Base-by-base conservation (phyloP, 768 basidiomycete species). In the Gelatoporia subvermispora region DNA sequence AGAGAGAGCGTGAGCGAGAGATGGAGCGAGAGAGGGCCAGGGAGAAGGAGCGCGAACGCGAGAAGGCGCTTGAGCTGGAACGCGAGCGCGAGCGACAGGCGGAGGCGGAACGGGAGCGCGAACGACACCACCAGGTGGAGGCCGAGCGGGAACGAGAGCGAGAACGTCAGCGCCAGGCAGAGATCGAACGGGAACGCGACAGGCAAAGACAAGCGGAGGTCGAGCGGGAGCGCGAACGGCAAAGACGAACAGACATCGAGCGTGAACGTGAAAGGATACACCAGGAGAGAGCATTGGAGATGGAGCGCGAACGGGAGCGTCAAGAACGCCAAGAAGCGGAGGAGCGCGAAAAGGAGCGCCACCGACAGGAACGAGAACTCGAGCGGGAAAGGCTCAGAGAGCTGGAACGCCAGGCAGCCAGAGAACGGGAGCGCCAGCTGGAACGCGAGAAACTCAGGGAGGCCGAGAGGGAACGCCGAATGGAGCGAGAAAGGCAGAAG, bases 401-500 rank as follows among this genome's bases (percentile, higher is more conserved):
- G 13, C 28, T 31, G 28, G 28, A 31, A 13, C 28, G 28, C 28
- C 7, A 31, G 28, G 13, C 7, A 13, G 28, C 28, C 7, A 31
- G 28, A 31, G 28, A 31, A 13, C 28, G 28, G 28, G 28, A 31
- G 28, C 28, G 28, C 28, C 28, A 31, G 28, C 5, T 31, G 28
- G 28, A 31, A 13, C 28, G 28, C 28, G 28, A 40, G 17, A 40
- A 47, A 8, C 37, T 22, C 22, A 48, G 48, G 13, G 50, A 57
- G 8, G 21, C 28, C n/a, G 16, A 4, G 38, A 50, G 36, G 48
- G 53, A 36, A 31, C 43, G 16, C 49, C 51, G 42, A 48, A 56
- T 11, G 50, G 28, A 31, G 13, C 28, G 28, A 5, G 28, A 31
- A 31, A 5, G 28, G 28, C 28, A 31, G 28, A 31, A 31, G 28